Evolutionary conservation across 2,329 filamentous ascomycete species (phyloP).

Genomic region (Penicillium sclerotigenum): DNA sequence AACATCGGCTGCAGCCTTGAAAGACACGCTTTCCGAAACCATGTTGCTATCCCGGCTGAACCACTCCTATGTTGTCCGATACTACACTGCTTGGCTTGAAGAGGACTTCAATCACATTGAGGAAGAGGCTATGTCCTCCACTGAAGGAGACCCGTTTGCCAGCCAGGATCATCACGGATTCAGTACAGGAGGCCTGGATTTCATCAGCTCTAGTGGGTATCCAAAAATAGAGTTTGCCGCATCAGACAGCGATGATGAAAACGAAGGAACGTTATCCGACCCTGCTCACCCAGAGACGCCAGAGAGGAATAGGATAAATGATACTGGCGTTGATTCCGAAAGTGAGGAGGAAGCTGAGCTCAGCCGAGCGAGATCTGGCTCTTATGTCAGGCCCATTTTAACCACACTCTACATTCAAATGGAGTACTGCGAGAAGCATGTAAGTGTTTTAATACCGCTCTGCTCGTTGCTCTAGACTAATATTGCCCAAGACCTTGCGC

Average conservation of each 20-base stretch:
- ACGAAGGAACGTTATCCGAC: constrained; percentile 37
- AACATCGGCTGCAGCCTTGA: constrained; percentile 63
- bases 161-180: constrained; percentile 45
- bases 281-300: constrained; percentile 27
- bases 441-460: constrained; percentile 41
- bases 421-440: constrained; percentile 94
- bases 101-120: constrained; percentile 50
- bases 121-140: constrained; percentile 45
- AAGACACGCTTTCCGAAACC: constrained; percentile 74
- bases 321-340: constrained; percentile 15
- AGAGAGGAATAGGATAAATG: constrained; percentile 6
- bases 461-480: neutral
- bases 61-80: constrained; percentile 82
- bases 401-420: constrained; percentile 95
- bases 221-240: constrained; percentile 71
- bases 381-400: constrained; percentile 54
- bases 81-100: constrained; percentile 94
- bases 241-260: constrained; percentile 51
- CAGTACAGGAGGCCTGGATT: constrained; percentile 81
- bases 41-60: constrained; percentile 88
- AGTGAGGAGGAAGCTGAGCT: constrained; percentile 35
- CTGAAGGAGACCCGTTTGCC: constrained; percentile 53
- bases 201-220: constrained; percentile 82
- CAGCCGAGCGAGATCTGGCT: constrained; percentile 46
- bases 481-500: constrained; percentile 64